These are phyloP conservation scores for Fusarium sp. DNA, from an alignment of 2,329 filamentous ascomycete species.

Conservation along the genomic window DNA sequence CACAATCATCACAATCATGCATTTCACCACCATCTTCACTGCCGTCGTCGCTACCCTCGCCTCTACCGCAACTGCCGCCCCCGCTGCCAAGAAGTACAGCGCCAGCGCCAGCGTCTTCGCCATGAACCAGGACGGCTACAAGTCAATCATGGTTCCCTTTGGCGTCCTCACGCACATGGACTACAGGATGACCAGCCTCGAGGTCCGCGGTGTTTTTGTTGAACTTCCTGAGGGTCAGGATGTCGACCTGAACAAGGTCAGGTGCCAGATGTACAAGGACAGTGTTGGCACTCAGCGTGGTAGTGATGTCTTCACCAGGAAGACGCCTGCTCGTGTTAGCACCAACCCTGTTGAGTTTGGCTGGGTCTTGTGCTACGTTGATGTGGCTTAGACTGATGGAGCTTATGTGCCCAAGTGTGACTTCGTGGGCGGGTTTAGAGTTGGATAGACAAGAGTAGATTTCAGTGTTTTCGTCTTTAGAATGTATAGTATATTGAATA, in stretches of 20 bases:
- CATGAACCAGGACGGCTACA: conserved; percentile 3
- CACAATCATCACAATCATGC: conserved; percentile 16
- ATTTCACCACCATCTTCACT: conserved; percentile 1
- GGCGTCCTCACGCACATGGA: conserved; percentile 13
- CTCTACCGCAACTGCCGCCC: background rate
- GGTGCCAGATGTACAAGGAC: conserved; percentile 32
- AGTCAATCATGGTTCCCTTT: conserved; percentile 14
- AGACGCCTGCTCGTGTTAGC: conserved; percentile 7
- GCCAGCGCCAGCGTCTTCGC: background rate
- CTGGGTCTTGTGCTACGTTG: conserved; percentile 29
- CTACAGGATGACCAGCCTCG: conserved; percentile 15
- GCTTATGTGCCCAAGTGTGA: no score
- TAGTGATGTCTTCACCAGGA: conserved; percentile 12
- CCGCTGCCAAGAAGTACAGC: background rate
- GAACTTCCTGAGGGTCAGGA: background rate
- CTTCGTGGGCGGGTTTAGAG: no score
- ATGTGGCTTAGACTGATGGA: background rate
- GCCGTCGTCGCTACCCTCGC: background rate
- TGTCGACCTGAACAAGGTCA: background rate
- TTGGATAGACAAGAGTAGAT: no score
- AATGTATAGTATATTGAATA: no score
- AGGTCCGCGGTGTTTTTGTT: conserved; percentile 3
- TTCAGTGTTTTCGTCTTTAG: no score
- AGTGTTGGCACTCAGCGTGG: conserved; percentile 12
- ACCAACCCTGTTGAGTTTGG: conserved; percentile 30